Percentiles rank a stretch among this genome's conserved stretches.
These are phyloP conservation scores for Scedosporium minutisporum DNA, from an alignment of 2,329 filamentous ascomycete genomes.

Conservation along the genomic window DNA sequence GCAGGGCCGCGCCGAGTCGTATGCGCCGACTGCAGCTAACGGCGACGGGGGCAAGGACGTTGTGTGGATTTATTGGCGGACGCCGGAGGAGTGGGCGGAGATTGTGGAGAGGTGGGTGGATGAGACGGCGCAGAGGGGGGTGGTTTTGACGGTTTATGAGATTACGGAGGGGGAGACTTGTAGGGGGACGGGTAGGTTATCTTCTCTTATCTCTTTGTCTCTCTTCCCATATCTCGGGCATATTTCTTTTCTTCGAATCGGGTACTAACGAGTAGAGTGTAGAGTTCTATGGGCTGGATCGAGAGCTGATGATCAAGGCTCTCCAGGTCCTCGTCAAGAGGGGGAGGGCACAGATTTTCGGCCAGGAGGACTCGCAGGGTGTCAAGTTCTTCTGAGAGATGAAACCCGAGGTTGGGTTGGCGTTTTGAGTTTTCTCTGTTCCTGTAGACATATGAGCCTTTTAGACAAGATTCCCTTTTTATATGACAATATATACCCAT, in stretches of 20 bases:
- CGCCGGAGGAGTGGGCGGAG: conserved; percentile 82
- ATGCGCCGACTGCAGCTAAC: conserved; percentile 22
- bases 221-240: neutral
- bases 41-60: conserved; percentile 34
- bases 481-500: neutral
- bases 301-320: conserved; percentile 68
- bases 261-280: neutral
- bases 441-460: neutral
- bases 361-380: conserved; percentile 75
- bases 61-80: conserved; percentile 75
- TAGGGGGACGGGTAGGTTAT: conserved; percentile 47
- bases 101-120: conserved; percentile 74
- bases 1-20: conserved; percentile 58
- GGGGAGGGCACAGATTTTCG: conserved; percentile 90
- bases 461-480: neutral
- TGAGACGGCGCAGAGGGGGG: conserved; percentile 77
- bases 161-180: conserved; percentile 79
- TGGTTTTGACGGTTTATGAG: conserved; percentile 88
- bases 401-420: neutral
- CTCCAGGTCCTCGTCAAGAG: conserved; percentile 76
- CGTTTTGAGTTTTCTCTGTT: neutral
- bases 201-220: neutral
- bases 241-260: conserved; percentile 11
- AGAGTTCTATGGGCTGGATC: conserved; percentile 87
- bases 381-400: conserved; percentile 83